Evolutionary conservation across 2,329 filamentous ascomycete genomes (phyloP).

Genomic region (Didymellaceae sp.): DNA sequence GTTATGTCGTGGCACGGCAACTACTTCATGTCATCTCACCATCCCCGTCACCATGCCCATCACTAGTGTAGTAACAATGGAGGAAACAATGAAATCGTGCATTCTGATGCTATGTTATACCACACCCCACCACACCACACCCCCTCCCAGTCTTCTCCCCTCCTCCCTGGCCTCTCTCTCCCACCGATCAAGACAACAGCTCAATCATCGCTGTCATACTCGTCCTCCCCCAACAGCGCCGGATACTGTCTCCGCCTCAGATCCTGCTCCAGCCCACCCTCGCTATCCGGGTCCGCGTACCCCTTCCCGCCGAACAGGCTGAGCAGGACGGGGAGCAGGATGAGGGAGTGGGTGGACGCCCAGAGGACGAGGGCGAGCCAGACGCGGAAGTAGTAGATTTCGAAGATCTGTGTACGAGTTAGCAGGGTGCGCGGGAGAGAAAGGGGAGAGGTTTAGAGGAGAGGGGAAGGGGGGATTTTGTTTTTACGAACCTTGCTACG

Average conservation of each 20-base stretch:
- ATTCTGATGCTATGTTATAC: too few relatives aligned
- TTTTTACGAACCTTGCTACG: conserved; percentile 76
- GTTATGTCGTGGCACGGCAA: too few relatives aligned
- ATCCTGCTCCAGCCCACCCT: conserved; percentile 89
- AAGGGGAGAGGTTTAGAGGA: background rate
- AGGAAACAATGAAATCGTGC: too few relatives aligned
- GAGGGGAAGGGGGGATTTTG: conserved; percentile 1
- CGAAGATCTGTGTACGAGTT: conserved; percentile 72
- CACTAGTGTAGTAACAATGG: too few relatives aligned
- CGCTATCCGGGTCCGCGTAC: conserved; percentile 85
- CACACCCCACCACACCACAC: too few relatives aligned
- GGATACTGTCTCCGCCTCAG: conserved; percentile 79
- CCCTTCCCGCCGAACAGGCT: conserved; percentile 83
- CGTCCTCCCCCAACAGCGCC: conserved; percentile 72
- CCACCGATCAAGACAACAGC: too few relatives aligned
- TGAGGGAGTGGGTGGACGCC: conserved; percentile 83
- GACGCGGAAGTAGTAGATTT: conserved; percentile 98
- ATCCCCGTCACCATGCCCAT: too few relatives aligned
- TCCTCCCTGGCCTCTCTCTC: too few relatives aligned
- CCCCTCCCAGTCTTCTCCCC: too few relatives aligned
- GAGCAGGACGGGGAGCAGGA: conserved; percentile 89
- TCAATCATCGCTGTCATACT: conserved; percentile 64
- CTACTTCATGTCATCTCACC: too few relatives aligned
- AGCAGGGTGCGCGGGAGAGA: background rate
- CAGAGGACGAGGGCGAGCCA: conserved; percentile 93